phyloP scores from a whole-genome alignment of 2,329 filamentous ascomycete genomes.

The Paraphaeosphaeria minitans region DNA sequence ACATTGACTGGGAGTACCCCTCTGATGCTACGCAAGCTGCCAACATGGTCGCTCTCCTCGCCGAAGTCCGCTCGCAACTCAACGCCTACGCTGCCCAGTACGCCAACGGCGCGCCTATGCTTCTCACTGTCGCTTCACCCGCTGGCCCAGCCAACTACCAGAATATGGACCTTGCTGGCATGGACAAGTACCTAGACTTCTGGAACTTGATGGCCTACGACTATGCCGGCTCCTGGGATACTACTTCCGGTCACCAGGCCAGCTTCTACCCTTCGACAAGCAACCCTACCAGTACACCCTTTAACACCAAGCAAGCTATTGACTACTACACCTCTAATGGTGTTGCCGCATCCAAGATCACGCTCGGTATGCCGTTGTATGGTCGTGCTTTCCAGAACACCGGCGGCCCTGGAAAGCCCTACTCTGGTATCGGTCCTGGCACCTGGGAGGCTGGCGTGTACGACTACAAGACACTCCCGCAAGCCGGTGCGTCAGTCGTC shows the following conservation, averaged over 20 bases:
- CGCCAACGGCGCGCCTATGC: conserved; percentile 48
- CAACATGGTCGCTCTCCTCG: conserved; percentile 41
- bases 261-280: conserved; percentile 33
- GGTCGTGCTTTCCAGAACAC: conserved; percentile 44
- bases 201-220: conserved; percentile 84
- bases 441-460: conserved; percentile 45
- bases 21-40: conserved; percentile 37
- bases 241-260: conserved; percentile 39
- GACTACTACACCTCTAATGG: conserved; percentile 39
- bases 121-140: conserved; percentile 50
- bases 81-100: conserved; percentile 49
- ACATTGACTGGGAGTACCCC: conserved; percentile 48
- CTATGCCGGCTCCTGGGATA: conserved; percentile 55
- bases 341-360: conserved; percentile 41
- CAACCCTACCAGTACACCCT: conserved; percentile 40
- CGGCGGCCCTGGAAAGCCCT: conserved; percentile 40
- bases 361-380: conserved; percentile 46
- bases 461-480: conserved; percentile 45
- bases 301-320: conserved; percentile 40
- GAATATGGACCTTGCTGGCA: conserved; percentile 49
- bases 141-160: conserved; percentile 51
- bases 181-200: conserved; percentile 57
- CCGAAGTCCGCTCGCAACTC: conserved; percentile 42
- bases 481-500: conserved; percentile 27
- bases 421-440: conserved; percentile 36